Conservation (phyloP, 2,329 filamentous ascomycete genomes). For the Lecanosticta acicola region DNA sequence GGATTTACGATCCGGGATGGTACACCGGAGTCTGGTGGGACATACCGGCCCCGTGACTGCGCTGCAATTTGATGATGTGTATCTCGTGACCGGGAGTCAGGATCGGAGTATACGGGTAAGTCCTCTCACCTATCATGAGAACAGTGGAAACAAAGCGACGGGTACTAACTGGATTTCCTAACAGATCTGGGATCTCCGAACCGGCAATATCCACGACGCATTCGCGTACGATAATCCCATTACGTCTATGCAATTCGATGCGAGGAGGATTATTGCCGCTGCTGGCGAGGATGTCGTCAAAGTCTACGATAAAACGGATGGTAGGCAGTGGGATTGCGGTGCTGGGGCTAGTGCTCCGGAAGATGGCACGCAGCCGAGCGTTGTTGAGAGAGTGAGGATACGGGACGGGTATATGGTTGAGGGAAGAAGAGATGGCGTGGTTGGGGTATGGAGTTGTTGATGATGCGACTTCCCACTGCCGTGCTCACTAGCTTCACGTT, state of each 20-base stretch:
- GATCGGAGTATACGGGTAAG: conserved; percentile 92
- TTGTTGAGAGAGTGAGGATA: conserved; percentile 78
- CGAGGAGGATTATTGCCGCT: conserved; percentile 79
- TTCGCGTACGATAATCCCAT: conserved; percentile 91
- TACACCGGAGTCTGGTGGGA: conserved; percentile 91
- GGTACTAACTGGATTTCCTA: conserved; percentile 26
- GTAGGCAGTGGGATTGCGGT: conserved; percentile 93
- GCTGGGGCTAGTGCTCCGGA: conserved; percentile 67
- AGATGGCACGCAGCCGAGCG: conserved; percentile 40
- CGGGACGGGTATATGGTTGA: conserved; percentile 93
- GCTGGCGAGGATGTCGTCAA: conserved; percentile 92
- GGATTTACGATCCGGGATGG: conserved; percentile 93
- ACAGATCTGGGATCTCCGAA: conserved; percentile 97
- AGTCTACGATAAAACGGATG: conserved; percentile 96
- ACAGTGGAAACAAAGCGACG: not conserved
- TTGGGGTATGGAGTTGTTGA: conserved; percentile 89
- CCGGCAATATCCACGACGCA: conserved; percentile 89
- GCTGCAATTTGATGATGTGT: conserved; percentile 92
- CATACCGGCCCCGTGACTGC: conserved; percentile 93
- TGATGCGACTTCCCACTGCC: too few relatives aligned
- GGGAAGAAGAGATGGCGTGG: conserved; percentile 76
- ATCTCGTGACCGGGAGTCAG: conserved; percentile 85
- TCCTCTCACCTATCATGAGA: conserved; percentile 19
- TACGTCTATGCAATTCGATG: conserved; percentile 96
- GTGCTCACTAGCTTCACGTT: too few relatives aligned